These are phyloP conservation scores for Tulasnella sp. DNA, from an alignment of 768 basidiomycete species.

Conservation along the genomic window DNA sequence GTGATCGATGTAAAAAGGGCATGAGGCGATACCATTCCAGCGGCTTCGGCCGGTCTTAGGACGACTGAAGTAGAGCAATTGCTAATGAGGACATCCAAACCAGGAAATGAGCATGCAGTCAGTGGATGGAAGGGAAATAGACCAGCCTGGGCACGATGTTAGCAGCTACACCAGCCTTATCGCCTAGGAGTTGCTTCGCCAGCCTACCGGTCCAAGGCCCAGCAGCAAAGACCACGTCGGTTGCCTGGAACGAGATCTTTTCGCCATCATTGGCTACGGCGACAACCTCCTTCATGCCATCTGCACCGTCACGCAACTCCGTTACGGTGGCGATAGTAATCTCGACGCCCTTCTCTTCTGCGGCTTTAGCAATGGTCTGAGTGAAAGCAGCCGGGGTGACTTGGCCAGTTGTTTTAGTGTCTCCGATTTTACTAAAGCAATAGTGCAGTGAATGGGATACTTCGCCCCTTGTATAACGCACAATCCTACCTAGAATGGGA, in stretches of 20 bases:
- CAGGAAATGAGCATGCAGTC: neutral
- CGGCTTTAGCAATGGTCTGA: slow-evolving; percentile 15
- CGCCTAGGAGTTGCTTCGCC: slow-evolving; percentile 25
- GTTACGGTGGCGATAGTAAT: slow-evolving; percentile 18
- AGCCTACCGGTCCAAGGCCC: slow-evolving; percentile 36
- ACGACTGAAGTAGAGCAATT: slow-evolving; percentile 20
- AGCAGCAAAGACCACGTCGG: slow-evolving; percentile 33
- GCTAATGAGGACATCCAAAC: neutral
- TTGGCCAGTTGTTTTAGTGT: slow-evolving; percentile 20
- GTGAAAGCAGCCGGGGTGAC: slow-evolving; percentile 23
- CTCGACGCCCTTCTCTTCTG: slow-evolving; percentile 16
- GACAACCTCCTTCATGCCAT: slow-evolving; percentile 11
- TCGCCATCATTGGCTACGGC: slow-evolving; percentile 1
- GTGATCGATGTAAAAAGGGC: slow-evolving; percentile 34
- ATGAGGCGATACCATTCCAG: slow-evolving; percentile 24
- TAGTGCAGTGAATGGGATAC: too few species aligned
- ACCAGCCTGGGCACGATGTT: slow-evolving; percentile 14
- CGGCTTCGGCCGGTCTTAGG: slow-evolving; percentile 5
- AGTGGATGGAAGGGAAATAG: neutral
- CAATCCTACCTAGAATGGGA: slow-evolving; percentile 11
- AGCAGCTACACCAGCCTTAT: slow-evolving; percentile 14
- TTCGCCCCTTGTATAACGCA: too few species aligned
- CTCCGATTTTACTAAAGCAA: slow-evolving; percentile 10
- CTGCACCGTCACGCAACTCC: neutral
- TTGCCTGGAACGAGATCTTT: slow-evolving; percentile 14